Base-by-base conservation (phyloP, 2,329 filamentous ascomycete species). In the Venturia nashicola region DNA sequence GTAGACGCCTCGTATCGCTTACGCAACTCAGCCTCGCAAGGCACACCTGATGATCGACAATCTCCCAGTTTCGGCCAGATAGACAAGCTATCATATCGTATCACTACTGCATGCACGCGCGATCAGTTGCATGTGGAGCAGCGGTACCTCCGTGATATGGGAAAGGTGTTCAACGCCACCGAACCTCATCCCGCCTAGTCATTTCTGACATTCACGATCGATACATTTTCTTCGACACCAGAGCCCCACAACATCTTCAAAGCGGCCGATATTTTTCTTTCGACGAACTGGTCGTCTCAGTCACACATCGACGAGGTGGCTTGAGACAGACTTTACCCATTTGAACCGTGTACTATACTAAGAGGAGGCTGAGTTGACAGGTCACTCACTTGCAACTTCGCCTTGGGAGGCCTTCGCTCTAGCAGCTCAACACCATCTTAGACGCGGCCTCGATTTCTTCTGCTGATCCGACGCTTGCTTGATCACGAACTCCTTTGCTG, bases 341-440 rank as follows among this genome's bases (percentile, higher is more conserved):
- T 14, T 36, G 27, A 14, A 55, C 51, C 27, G 4, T 55, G 27
- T 27, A 34, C 44, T 27, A 11, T 5, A 34, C 12, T 27, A 12
- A 9, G 32, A 46, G 20, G 23, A 39, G 42, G 43, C 60, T 46
- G 42, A 44, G 42, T 20, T 42, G 42, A 42, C 39, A 36, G 43
- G 44, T 36, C 61, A 55, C 20, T 62, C 51, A n/a, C 23, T 42
- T 8, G 44, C 32, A 61, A 34, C 39, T 61, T 64, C 61, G 61
- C 63, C 44, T 44, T 61, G 34, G 43, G 60, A 23, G 43, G 61
- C 55, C 64, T 66, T 40, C 69, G 69, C 46, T 69, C 69, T 34
- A 71, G 71, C 42, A 68, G 72, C 63, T 69, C 71, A 55, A 16
- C 11, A 55, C 51, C 3, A n/a, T n/a, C 9, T 27, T 46, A 32